Conservation (phyloP, 176 grass and related monocot species). For the Leersia perrieri region DNA sequence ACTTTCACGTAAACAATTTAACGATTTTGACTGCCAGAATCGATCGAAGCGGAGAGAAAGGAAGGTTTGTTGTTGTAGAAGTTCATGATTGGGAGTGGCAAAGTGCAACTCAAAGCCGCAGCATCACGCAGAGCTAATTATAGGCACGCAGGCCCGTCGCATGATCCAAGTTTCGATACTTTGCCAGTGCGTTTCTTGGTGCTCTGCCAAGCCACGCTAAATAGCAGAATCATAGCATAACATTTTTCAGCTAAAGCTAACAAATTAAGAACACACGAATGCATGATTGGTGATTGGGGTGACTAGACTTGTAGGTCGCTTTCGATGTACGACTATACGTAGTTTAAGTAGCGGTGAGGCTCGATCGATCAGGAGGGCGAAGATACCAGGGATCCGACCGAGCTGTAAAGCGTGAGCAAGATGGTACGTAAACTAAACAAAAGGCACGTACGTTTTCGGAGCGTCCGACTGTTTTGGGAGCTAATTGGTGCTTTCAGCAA, state of each 20-base stretch:
- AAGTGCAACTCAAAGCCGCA: neutral
- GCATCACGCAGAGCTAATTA: neutral
- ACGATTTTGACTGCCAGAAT: neutral
- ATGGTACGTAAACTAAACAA: neutral
- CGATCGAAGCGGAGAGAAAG: neutral
- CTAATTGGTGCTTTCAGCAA: neutral
- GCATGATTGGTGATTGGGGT: neutral
- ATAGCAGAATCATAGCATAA: neutral
- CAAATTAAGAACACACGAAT: neutral
- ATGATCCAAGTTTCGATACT: neutral
- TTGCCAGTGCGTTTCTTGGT: neutral
- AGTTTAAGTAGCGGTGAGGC: neutral
- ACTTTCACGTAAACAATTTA: neutral
- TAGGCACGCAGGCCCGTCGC: neutral
- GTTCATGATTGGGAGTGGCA: neutral
- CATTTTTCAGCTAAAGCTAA: neutral
- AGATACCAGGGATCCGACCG: neutral
- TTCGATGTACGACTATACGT: no score
- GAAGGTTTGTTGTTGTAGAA: neutral
- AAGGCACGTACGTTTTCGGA: neutral
- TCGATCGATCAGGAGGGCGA: neutral
- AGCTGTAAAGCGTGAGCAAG: slow-evolving; percentile 22
- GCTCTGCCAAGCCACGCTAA: neutral
- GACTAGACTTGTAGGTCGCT: neutral
- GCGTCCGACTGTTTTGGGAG: neutral